Conservation (phyloP, 129 eudicot genomes). For the Escallonia herrerae region DNA sequence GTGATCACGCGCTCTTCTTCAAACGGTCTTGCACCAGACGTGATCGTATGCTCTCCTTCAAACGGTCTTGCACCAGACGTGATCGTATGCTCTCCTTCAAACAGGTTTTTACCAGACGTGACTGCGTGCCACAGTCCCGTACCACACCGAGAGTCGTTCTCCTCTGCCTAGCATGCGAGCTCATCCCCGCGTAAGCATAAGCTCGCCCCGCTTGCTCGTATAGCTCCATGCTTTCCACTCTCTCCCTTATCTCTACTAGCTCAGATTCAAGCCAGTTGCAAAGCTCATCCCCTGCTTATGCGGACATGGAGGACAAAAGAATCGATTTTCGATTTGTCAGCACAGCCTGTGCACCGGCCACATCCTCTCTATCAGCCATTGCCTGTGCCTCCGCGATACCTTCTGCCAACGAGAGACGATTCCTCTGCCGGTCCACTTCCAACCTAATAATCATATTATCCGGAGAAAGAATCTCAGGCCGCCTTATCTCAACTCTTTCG, state of each 20-base stretch:
- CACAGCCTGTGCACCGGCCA: slow-evolving; percentile 19
- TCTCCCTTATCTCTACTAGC: slow-evolving; percentile 19
- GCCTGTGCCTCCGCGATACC: slow-evolving; percentile 19
- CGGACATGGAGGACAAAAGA: slow-evolving; percentile 4
- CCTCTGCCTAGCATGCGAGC: slow-evolving; percentile 20
- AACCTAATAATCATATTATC: slow-evolving; percentile 7
- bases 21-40: too few species aligned
- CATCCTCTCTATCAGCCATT: slow-evolving; percentile 26
- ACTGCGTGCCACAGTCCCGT: too few species aligned
- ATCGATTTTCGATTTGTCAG: slow-evolving; percentile 4
- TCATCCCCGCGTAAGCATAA: slow-evolving; percentile 24
- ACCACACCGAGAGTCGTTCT: slow-evolving; percentile 11
- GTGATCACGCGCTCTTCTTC: too few species aligned
- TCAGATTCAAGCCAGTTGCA: slow-evolving; percentile 21
- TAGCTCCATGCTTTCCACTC: slow-evolving; percentile 12
- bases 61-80: too few species aligned
- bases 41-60: too few species aligned
- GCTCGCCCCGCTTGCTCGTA: slow-evolving; percentile 30
- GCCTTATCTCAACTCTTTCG: slow-evolving; percentile 16
- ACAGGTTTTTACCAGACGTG: too few species aligned
- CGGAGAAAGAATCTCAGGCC: slow-evolving; percentile 15
- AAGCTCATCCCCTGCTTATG: slow-evolving; percentile 18
- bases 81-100: too few species aligned
- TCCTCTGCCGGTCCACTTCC: slow-evolving; percentile 28
- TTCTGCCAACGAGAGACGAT: slow-evolving; percentile 19